phyloP scores from a whole-genome alignment of 495 filamentous ascomycete genomes.

The Oleoguttula mirabilis region DNA sequence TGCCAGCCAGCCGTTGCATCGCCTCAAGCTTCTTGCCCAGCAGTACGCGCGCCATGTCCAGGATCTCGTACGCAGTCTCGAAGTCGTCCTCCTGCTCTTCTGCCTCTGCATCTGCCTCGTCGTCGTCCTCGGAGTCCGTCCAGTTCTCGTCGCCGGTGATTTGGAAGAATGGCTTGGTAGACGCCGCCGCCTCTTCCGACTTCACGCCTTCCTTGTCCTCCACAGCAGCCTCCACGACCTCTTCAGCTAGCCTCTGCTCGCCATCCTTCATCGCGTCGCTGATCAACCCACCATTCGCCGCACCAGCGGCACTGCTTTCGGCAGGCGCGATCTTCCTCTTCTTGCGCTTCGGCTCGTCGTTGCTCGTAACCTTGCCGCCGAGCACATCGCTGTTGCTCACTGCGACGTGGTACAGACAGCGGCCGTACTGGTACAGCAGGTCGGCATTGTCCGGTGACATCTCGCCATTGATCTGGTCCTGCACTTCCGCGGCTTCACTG shows the following conservation, averaged over 20 bases:
- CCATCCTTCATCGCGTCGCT: constrained; percentile 21
- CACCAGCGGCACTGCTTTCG: neutral
- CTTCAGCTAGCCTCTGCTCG: constrained; percentile 33
- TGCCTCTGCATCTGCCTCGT: constrained; percentile 36
- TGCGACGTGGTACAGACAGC: constrained; percentile 82
- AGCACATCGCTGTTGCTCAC: constrained; percentile 90
- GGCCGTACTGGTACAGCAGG: constrained; percentile 84
- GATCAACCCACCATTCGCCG: constrained; percentile 7
- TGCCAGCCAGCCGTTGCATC: constrained; percentile 37
- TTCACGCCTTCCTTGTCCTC: constrained; percentile 30
- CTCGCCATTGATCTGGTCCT: constrained; percentile 86
- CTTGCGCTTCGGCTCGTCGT: constrained; percentile 24
- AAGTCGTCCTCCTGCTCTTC: constrained; percentile 82
- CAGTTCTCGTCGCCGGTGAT: constrained; percentile 92
- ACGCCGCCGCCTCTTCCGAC: constrained; percentile 30
- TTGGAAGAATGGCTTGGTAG: constrained; percentile 68
- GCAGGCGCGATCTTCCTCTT: constrained; percentile 15
- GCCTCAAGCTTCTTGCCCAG: constrained; percentile 45
- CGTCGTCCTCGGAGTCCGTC: constrained; percentile 61
- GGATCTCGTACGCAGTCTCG: constrained; percentile 75
- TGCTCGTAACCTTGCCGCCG: constrained; percentile 59
- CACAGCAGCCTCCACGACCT: constrained; percentile 34
- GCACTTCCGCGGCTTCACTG: constrained; percentile 75
- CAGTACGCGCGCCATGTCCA: constrained; percentile 81
- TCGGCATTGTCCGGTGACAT: constrained; percentile 81